Evolutionary conservation across 2,329 filamentous ascomycete genomes (phyloP).

Genomic region (Trematosphaeria pertusa): DNA sequence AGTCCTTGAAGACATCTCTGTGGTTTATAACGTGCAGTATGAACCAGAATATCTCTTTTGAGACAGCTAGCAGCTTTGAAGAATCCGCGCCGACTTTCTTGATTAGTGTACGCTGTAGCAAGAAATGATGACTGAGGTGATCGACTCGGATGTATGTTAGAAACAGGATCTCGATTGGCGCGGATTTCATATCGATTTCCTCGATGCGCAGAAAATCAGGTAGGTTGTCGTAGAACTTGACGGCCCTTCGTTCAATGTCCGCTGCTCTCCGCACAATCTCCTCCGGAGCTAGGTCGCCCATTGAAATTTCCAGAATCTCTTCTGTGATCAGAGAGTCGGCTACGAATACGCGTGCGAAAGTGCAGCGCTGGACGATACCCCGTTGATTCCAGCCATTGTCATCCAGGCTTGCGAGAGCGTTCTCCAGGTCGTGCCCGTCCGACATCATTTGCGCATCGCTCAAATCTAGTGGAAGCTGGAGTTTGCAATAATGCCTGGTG

Average conservation of each 20-base stretch:
- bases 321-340: slow-evolving; percentile 61
- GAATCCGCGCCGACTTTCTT: slow-evolving; percentile 48
- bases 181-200: slow-evolving; percentile 18
- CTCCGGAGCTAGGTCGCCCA: slow-evolving; percentile 47
- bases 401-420: slow-evolving; percentile 53
- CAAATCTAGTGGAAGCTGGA: slow-evolving; percentile 63
- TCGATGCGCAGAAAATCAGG: slow-evolving; percentile 38
- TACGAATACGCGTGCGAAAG: slow-evolving; percentile 55
- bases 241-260: slow-evolving; percentile 32
- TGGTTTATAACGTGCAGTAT: slow-evolving; percentile 47
- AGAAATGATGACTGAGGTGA: slow-evolving; percentile 25
- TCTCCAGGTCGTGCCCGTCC: slow-evolving; percentile 51
- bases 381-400: slow-evolving; percentile 60
- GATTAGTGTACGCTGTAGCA: slow-evolving; percentile 64
- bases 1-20: slow-evolving; percentile 51
- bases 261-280: slow-evolving; percentile 49
- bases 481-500: slow-evolving; percentile 60
- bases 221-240: slow-evolving; percentile 29
- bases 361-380: slow-evolving; percentile 53
- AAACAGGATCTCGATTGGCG: slow-evolving; percentile 53
- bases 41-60: slow-evolving; percentile 47
- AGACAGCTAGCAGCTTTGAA: slow-evolving; percentile 46
- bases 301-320: slow-evolving; percentile 65
- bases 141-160: slow-evolving; percentile 33
- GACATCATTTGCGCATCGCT: slow-evolving; percentile 58